Evolutionary conservation across 345 rosid species (phyloP), one percentile per base, ranked within the genome.

Genomic region (Salix koriyanagi): DNA sequence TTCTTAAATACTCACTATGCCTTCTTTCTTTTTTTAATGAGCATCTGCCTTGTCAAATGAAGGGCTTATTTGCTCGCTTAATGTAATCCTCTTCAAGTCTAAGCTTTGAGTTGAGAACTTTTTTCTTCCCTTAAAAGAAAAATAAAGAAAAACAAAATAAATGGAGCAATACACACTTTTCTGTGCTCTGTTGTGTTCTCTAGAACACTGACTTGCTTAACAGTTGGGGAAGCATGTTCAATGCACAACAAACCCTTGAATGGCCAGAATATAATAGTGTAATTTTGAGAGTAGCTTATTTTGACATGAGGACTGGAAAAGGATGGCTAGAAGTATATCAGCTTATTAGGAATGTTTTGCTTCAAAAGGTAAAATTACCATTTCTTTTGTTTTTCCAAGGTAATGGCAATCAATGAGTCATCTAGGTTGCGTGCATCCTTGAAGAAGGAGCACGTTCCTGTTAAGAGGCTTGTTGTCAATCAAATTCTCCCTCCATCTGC

Each of bases 391-490:
- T 76, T 70, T 67, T 25, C 67, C n/a, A 56, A 93, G 99, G 94
- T 96, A 79, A 96, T 96, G 99, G 97, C 99, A 21, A 83, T 96
- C 32, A 96, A 85, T 7, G 98, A 96, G 82, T 93, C 99, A 21
- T 93, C 98, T 28, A 85, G 99, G 80, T 83, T 96, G 82, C 85
- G 70, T 74, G 92, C 94, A 66, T 91, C 99, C 4, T 82, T 96
- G 85, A 88, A 81, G 85, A 93, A 93, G 84, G 99, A 96, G 84
- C 87, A 78, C 70, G 98, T 96, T 77, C 98, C 98, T 0, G 97
- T 96, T 61, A 93, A 81, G 89, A 91, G 90, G 85, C 94, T 96
- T 76, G 75, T 93, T 69, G 94, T 96, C 41, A 96, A 96, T 86
- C 99, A 96, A 85, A 80, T 96, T 84, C 97, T 93, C 73, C 95